These are phyloP conservation scores for Mycena rosella DNA, from an alignment of 768 basidiomycete genomes.

Conservation along the genomic window DNA sequence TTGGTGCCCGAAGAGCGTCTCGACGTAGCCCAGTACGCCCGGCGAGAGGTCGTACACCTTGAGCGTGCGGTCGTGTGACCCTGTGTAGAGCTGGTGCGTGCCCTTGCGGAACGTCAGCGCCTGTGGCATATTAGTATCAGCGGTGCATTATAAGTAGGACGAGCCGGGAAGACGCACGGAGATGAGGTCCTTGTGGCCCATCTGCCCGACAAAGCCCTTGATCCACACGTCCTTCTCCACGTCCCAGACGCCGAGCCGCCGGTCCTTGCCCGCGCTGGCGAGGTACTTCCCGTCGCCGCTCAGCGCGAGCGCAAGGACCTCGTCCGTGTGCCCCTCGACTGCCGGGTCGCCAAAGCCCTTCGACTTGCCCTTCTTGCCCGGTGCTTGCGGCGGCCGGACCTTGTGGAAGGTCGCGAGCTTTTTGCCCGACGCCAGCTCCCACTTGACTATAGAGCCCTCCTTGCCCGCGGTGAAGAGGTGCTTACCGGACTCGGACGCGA, in stretches of 20 bases:
- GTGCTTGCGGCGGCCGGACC: constrained; percentile 51
- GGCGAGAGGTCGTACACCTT: constrained; percentile 85
- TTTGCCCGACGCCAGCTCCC: constrained; percentile 78
- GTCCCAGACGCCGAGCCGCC: constrained; percentile 89
- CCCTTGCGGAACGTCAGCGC: constrained; percentile 82
- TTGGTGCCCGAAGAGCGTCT: constrained; percentile 98
- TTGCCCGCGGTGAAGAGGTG: constrained; percentile 93
- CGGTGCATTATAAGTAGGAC: constrained; percentile 11
- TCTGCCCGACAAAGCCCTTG: constrained; percentile 83
- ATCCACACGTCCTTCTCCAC: constrained; percentile 81
- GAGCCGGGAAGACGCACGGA: constrained; percentile 44
- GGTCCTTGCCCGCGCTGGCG: constrained; percentile 90
- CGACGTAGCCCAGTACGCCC: constrained; percentile 90
- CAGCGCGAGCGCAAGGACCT: constrained; percentile 85
- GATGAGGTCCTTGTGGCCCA: constrained; percentile 66
- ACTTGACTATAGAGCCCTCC: constrained; percentile 90
- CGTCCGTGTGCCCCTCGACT: constrained; percentile 85
- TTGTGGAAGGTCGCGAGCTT: constrained; percentile 73
- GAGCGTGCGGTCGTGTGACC: constrained; percentile 88
- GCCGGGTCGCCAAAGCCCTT: constrained; percentile 62
- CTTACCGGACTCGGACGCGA: constrained; percentile 77
- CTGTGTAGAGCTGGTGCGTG: constrained; percentile 80
- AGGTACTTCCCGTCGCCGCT: constrained; percentile 89
- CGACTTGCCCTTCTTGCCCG: constrained; percentile 67
- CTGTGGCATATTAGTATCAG: constrained; percentile 48